A percentile compares a stretch with the other conserved stretches of the same genome.
Conservation (phyloP, 768 basidiomycete genomes). For the Pholiota conissans region DNA sequence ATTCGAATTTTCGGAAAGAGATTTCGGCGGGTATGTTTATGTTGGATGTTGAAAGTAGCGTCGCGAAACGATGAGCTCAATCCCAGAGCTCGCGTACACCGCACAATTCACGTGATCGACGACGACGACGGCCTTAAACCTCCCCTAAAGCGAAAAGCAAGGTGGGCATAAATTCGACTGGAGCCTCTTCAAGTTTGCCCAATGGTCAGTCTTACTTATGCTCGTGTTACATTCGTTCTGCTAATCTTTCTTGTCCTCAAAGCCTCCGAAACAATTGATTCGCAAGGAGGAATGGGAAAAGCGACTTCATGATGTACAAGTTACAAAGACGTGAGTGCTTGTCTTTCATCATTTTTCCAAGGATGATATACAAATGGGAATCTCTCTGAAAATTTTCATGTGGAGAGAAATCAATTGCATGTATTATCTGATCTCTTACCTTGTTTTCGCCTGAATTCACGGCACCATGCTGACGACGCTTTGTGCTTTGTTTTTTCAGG, state of each 20-base stretch:
- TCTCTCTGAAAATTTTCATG: conserved; percentile 84
- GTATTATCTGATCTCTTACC: conserved; percentile 76
- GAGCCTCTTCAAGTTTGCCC: conserved; percentile 19
- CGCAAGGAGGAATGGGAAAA: conserved; percentile 87
- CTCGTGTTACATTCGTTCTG: conserved; percentile 2
- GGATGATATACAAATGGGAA: conserved; percentile 92
- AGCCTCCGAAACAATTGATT: conserved; percentile 59
- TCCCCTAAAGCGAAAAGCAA: conserved; percentile 32
- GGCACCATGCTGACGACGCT: conserved; percentile 22
- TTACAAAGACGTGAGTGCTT: conserved; percentile 84
- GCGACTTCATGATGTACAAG: conserved; percentile 77
- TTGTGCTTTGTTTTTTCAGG: conserved; percentile 47
- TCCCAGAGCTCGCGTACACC: background rate
- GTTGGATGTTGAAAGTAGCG: no score
- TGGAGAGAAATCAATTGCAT: conserved; percentile 79
- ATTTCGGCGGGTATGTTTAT: no score
- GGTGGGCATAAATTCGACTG: conserved; percentile 29
- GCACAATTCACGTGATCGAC: conserved; percentile 15
- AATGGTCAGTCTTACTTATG: conserved; percentile 34
- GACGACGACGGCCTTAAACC: conserved; percentile 13
- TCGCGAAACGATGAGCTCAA: no score
- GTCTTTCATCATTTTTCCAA: conserved; percentile 23
- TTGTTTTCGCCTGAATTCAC: conserved; percentile 18
- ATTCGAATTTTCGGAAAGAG: background rate
- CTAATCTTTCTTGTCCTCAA: conserved; percentile 10